phyloP scores from a whole-genome alignment of 192 early-diverging fungal species.

The Helicostylum pulchrum region DNA sequence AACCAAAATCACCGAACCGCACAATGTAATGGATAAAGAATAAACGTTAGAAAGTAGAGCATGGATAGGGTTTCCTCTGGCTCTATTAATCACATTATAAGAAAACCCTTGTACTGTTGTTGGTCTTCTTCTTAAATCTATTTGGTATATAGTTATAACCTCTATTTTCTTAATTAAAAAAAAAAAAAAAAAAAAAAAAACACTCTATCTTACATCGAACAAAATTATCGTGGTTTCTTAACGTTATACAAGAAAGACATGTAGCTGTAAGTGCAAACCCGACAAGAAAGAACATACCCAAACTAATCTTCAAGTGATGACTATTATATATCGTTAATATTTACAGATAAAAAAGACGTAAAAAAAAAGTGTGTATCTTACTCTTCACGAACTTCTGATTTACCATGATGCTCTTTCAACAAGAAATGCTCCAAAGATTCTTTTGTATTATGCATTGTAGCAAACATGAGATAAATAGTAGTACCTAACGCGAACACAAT shows the following conservation, averaged over 20 bases:
- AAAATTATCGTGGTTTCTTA: slow-evolving; percentile 52
- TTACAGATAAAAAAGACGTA: background rate
- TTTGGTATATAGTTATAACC: background rate
- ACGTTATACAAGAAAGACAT: slow-evolving; percentile 42
- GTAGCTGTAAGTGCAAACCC: slow-evolving; percentile 38
- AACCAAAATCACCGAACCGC: slow-evolving; percentile 34
- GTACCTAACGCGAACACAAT: slow-evolving; percentile 50
- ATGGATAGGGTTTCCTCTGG: slow-evolving; percentile 21
- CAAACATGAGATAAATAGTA: slow-evolving; percentile 53
- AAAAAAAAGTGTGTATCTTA: background rate
- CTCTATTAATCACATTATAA: slow-evolving; percentile 32
- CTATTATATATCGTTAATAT: background rate
- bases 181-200: background rate
- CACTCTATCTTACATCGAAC: slow-evolving; percentile 38
- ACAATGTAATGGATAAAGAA: slow-evolving; percentile 34
- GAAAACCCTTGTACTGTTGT: slow-evolving; percentile 34
- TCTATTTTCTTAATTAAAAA: background rate
- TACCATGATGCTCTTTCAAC: slow-evolving; percentile 44
- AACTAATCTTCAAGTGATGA: slow-evolving; percentile 2
- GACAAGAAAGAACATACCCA: slow-evolving; percentile 35
- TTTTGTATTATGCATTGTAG: slow-evolving; percentile 55
- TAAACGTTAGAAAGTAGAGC: slow-evolving; percentile 40
- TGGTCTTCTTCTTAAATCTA: slow-evolving; percentile 30
- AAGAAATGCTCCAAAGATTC: slow-evolving; percentile 58
- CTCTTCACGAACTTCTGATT: background rate